Evolutionary conservation across 2,329 filamentous ascomycete genomes (phyloP).

Genomic region (Talaromyces sp.): DNA sequence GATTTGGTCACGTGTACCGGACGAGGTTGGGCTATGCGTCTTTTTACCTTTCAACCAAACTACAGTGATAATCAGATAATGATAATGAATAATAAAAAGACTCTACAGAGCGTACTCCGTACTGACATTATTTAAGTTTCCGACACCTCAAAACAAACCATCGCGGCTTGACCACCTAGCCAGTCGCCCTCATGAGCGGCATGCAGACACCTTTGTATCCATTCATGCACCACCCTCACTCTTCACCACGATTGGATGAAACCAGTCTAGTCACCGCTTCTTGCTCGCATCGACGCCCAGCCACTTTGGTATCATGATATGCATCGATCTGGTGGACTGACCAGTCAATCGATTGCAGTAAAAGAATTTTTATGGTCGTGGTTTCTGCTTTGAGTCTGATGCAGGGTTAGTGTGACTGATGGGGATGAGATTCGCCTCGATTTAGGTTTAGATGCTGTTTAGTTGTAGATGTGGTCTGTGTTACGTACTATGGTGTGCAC

Average conservation of each 20-base stretch:
- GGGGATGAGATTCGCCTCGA: not conserved
- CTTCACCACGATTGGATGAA: constrained; percentile 4
- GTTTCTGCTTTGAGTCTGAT: constrained; percentile 5
- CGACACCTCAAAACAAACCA: not conserved
- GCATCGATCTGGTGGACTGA: not conserved
- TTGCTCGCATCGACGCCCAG: not conserved
- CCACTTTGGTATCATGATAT: constrained; percentile 5
- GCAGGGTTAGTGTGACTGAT: constrained; percentile 4
- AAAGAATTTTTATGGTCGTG: not conserved
- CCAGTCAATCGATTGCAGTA: not conserved
- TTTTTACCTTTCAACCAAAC: not conserved
- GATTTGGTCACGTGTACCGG: not conserved
- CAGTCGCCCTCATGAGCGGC: not conserved
- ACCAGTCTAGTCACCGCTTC: constrained; percentile 9
- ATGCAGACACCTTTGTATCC: not conserved
- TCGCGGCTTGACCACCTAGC: not conserved
- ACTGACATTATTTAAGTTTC: not conserved
- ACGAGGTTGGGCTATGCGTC: not conserved
- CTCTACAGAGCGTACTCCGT: not conserved
- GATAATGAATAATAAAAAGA: not conserved
- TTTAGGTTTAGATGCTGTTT: not conserved
- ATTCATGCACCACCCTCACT: not conserved
- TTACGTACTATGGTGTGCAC: not conserved
- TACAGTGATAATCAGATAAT: not conserved
- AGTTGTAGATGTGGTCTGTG: not conserved